Percentiles rank a stretch among this genome's conserved stretches.
These are phyloP conservation scores for Penicillium paxilli DNA, from an alignment of 495 filamentous ascomycete genomes.

Conservation along the genomic window DNA sequence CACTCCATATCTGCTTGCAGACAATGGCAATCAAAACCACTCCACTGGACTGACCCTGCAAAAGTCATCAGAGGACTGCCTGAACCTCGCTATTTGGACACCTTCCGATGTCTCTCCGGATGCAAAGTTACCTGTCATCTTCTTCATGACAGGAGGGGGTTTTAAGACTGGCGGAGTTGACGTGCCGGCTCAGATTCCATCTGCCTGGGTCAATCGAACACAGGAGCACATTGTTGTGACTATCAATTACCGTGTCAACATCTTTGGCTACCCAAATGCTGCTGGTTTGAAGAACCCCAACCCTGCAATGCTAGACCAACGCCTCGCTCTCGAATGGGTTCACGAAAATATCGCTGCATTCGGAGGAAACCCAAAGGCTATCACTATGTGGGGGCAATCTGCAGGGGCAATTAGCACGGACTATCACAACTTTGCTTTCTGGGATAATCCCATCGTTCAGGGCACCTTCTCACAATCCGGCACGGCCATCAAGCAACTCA, in stretches of 20 bases:
- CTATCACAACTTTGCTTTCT: constrained; percentile 48
- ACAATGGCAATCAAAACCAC: constrained; percentile 7
- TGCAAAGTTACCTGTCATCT: constrained; percentile 12
- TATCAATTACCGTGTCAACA: constrained; percentile 19
- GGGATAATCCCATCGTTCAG: constrained; percentile 34
- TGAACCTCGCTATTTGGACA: constrained; percentile 50
- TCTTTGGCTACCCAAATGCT: constrained; percentile 14
- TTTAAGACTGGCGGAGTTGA: constrained; percentile 10
- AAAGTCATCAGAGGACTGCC: constrained; percentile 44
- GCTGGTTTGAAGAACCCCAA: constrained; percentile 23
- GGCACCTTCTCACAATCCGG: constrained; percentile 11
- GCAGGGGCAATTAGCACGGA: constrained; percentile 33
- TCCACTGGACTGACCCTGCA: not conserved
- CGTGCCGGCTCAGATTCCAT: constrained; percentile 6
- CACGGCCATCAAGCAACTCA: constrained; percentile 20
- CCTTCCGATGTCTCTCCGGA: constrained; percentile 6
- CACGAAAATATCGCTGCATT: constrained; percentile 15
- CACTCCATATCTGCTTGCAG: not conserved
- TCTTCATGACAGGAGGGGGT: constrained; percentile 14
- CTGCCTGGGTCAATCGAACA: constrained; percentile 6
- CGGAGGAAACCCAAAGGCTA: constrained; percentile 28
- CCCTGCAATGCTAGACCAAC: constrained; percentile 59
- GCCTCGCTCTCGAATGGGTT: constrained; percentile 49
- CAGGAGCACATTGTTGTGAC: constrained; percentile 17
- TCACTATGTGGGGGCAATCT: constrained; percentile 44